Base-by-base conservation (phyloP, 306 rosid species). In the Cucurbita maxima region DNA sequence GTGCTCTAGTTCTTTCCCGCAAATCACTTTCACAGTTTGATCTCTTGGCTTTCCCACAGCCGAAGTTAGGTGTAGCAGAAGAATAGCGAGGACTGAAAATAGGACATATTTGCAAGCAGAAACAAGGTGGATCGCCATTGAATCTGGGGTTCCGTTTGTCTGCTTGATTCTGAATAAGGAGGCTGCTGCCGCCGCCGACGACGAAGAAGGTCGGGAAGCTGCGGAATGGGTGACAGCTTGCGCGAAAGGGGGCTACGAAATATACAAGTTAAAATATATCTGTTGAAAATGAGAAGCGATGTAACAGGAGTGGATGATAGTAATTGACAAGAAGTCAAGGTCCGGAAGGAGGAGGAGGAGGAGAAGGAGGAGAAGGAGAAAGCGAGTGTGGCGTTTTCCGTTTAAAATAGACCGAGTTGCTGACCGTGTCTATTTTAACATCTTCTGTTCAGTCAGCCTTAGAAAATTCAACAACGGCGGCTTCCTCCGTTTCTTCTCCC, bases 1-100 rank as follows among this genome's bases (percentile, higher is more conserved):
- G 78, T 86, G 83, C 86, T 85, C 96, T 10, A 0, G 82, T 80
- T 81, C 85, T 5, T 57, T 52, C 61, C 89, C 89, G 74, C 98
- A 94, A 9, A 53, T 59, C 40, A 84, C 44, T n/a, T 43, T 22
- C 45, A 94, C 84, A 25, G 83, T 87, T 60, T 80, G 84, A 10
- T 86, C 77, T 78, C 98, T 87, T 77, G 98, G 91, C 77, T 86
- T 92, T 66, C 86, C 98, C 45, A 54, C 12, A 61, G 75, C 67
- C 37, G 73, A 34, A 30, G 34, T 75, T 76, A 79, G 56, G 37
- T 81, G 78, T 10, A 87, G 70, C 48, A 81, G 14, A 11, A 80
- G 60, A 43, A 73, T 53, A 43, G 75, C 47, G 60, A 82, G 30
- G 57, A 84, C 34, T 53, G 87, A 75, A 22, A 87, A 30, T 47